These are phyloP conservation scores for Claviceps sp. DNA, from an alignment of 2,329 filamentous ascomycete species.

Conservation along the genomic window DNA sequence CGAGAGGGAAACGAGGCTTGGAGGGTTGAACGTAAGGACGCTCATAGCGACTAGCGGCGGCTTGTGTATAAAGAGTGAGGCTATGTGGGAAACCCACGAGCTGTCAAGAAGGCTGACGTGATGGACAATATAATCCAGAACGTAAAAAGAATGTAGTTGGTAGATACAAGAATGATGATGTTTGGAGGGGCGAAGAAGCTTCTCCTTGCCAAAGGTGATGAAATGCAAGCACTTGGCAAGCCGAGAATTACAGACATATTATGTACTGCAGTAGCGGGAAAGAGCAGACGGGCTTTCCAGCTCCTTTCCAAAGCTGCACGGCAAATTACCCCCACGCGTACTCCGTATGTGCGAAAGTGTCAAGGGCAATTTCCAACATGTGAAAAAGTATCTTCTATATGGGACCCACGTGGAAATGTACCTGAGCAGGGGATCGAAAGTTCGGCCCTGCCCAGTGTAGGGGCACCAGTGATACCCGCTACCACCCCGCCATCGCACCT, in stretches of 20 bases:
- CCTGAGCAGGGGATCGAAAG: too few relatives aligned
- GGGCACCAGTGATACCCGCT: too few relatives aligned
- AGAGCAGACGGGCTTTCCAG: background rate
- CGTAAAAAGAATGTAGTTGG: constrained; percentile 4
- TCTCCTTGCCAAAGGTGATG: too few relatives aligned
- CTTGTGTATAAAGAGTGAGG: background rate
- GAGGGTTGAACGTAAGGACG: background rate
- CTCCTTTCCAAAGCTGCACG: too few relatives aligned
- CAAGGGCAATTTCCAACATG: too few relatives aligned
- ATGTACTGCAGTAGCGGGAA: background rate
- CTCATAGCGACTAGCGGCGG: constrained; percentile 7
- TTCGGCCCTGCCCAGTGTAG: too few relatives aligned
- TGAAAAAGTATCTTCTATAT: too few relatives aligned
- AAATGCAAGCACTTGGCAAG: background rate
- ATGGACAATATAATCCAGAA: constrained; percentile 1
- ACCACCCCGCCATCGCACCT: background rate
- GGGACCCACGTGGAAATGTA: too few relatives aligned
- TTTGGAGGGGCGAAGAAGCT: background rate
- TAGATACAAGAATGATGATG: background rate
- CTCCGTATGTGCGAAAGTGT: too few relatives aligned
- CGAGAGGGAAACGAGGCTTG: background rate
- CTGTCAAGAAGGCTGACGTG: background rate
- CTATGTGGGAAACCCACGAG: background rate
- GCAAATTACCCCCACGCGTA: too few relatives aligned
- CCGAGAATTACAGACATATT: too few relatives aligned